Evolutionary conservation across 495 filamentous ascomycete species (phyloP).

Genomic region (Aspergillus ellipticus): DNA sequence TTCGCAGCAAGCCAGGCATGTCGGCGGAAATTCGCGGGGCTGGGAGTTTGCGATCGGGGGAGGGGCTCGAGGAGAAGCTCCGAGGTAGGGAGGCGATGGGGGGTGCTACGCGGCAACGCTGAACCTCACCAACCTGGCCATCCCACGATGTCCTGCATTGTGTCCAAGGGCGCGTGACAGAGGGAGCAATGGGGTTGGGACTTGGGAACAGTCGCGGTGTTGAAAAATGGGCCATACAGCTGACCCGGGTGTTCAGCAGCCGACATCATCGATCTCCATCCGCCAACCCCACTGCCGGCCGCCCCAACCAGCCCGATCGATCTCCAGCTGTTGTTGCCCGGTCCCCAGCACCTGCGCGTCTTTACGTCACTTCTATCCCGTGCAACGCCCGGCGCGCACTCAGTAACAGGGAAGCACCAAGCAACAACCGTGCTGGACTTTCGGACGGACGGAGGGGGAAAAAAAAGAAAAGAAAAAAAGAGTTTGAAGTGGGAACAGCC

Average conservation of each 20-base stretch:
- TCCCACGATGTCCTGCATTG: not conserved
- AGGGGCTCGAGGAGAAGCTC: not conserved
- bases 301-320: not conserved
- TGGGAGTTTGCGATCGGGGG: not conserved
- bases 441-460: not conserved
- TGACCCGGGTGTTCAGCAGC: not conserved
- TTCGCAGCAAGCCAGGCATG: constrained; percentile 76
- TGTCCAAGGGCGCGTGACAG: not conserved
- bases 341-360: not conserved
- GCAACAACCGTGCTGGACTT: not conserved
- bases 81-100: not conserved
- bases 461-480: not conserved
- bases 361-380: not conserved
- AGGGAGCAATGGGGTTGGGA: not conserved
- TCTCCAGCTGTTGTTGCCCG: not conserved
- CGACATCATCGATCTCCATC: not conserved
- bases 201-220: too few species aligned
- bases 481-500: not conserved
- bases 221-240: not conserved
- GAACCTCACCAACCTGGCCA: not conserved
- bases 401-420: not conserved
- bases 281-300: not conserved
- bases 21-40: constrained; percentile 5
- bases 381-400: not conserved
- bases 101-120: not conserved